Evolutionary conservation across 2,329 filamentous ascomycete genomes (phyloP), one percentile per base, ranked within the genome.

Genomic region (Diaporthe batatas): DNA sequence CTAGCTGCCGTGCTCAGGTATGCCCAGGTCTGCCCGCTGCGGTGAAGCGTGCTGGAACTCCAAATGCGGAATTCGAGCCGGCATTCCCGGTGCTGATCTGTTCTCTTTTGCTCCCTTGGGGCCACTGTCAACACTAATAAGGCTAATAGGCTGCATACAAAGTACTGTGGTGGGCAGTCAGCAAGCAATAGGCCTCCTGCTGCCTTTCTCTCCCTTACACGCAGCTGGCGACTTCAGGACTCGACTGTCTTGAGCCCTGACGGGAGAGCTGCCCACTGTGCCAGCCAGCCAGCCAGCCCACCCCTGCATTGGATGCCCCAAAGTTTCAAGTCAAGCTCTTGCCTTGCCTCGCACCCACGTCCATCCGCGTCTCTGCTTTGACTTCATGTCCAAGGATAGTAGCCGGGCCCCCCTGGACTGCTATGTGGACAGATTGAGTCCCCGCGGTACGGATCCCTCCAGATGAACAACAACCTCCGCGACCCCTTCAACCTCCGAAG

Each of bases 401-500:
- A 71, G 44, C 68, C 59, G 18, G 49, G 69, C 21, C 68, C 58
- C 54, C 44, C 54, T 67, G 51, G 51, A 57, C 70, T 74, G 70
- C 70, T 71, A 70, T 72, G 62, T 67, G 71, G 65, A 67, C 73
- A 73, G 54, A 73, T 68, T 74, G 71, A 73, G 69, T 47, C 47
- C 67, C 65, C 44, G 44, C 62, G 34, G 34, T 10, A 69, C 70
- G 73, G 64, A 75, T 55, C 71, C 57, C 58, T 36, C 44, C 71
- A 67, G 68, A 74, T 68, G 73, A 72, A 73, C 73, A 75, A 73
- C 42, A 75, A 67, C 74, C 65, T 73, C 75, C 73, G 72, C 76
- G 75, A 71, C 62, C 68, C 71, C 49, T 75, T 75, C 74, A 74
- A 75, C 68, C 75, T 76, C 59, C 78, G 78, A 76, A 83, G 83